Evolutionary conservation across 2,329 filamentous ascomycete species (phyloP).

Genomic region (Pleoardoris graminearum): DNA sequence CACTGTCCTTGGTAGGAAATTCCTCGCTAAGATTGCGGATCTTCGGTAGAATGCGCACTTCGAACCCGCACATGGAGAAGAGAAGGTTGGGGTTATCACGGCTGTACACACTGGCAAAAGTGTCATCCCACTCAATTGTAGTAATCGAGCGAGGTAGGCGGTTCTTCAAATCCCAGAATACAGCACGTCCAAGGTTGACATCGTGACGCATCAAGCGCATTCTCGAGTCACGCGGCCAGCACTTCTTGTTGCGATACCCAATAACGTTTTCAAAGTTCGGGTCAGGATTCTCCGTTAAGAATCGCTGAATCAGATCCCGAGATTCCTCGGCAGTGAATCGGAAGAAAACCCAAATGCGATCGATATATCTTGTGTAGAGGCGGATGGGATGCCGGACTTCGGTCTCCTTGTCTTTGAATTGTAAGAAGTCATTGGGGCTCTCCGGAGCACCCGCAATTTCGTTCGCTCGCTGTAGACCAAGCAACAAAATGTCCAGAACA

Average conservation of each 20-base stretch:
- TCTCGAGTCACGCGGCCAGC: constrained; percentile 95
- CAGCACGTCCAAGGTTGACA: constrained; percentile 93
- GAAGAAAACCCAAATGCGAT: constrained; percentile 98
- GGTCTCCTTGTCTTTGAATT: constrained; percentile 91
- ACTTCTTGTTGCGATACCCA: constrained; percentile 98
- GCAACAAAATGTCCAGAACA: constrained; percentile 87
- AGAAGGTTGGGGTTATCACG: constrained; percentile 95
- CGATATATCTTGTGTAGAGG: constrained; percentile 96
- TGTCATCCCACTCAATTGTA: constrained; percentile 99
- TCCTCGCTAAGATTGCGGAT: constrained; percentile 93
- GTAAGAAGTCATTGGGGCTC: constrained; percentile 94
- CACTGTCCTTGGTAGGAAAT: constrained; percentile 95
- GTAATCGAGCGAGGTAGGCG: constrained; percentile 90
- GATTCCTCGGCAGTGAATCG: constrained; percentile 93
- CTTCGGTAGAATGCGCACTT: constrained; percentile 95
- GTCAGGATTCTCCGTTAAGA: constrained; percentile 96
- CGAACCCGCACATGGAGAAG: constrained; percentile 98
- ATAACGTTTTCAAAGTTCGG: constrained; percentile 99
- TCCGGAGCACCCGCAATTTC: constrained; percentile 95
- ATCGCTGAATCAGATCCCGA: constrained; percentile 92
- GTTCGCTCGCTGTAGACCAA: constrained; percentile 93
- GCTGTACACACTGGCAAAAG: constrained; percentile 97
- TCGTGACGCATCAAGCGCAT: constrained; percentile 99
- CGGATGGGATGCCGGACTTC: constrained; percentile 94
- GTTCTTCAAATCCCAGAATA: constrained; percentile 99